Evolutionary conservation across 805 yeast genomes (phyloP), one percentile per base, ranked within the genome.

Genomic region (Saccharomyces mikatae): DNA sequence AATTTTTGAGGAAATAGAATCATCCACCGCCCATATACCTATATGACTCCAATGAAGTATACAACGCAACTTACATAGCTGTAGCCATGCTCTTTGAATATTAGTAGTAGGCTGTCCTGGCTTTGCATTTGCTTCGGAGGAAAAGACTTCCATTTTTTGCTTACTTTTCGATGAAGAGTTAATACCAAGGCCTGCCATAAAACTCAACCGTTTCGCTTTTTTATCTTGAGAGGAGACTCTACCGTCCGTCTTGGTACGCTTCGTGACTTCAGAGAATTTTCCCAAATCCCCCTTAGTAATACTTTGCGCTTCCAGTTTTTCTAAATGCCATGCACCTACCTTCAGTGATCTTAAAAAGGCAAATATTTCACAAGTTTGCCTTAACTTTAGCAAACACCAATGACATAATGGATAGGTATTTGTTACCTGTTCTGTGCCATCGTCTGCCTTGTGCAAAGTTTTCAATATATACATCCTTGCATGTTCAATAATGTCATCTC

Each of bases 331-430:
- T 10, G 84, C 75, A 3, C 80, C 79, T 50, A 76, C 73, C 55
- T 78, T 76, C 46, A 91, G 72, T 27, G 84, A 76, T 61, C 96
- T 78, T 59, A 92, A 69, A 61, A 86, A 85, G 46, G 90, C 87
- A 64, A 89, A 82, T 56, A 89, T 79, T 56, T 91, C 96, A 69
- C 97, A 89, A 1, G 86, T 80, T 55, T 87, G 82, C 63, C 98
- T 80, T 51, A 90, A 76, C 64, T 89, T 84, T 52, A 83, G 76
- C 48, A 94, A 76, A 71, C 98, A 92, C 62, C 82, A 84, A 56
- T 85, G 84, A 67, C 97, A 92, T 32, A 91, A 74, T 14, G 95
- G 87, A 63, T 86, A 86, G 49, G 72, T 74, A 56, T 70, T 65
- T 2, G 66, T 57, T 8, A 69, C 59, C 2, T 63, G 47, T 3